Base-by-base conservation (phyloP, 1,284 basidiomycete genomes). In the Serendipita sp. region DNA sequence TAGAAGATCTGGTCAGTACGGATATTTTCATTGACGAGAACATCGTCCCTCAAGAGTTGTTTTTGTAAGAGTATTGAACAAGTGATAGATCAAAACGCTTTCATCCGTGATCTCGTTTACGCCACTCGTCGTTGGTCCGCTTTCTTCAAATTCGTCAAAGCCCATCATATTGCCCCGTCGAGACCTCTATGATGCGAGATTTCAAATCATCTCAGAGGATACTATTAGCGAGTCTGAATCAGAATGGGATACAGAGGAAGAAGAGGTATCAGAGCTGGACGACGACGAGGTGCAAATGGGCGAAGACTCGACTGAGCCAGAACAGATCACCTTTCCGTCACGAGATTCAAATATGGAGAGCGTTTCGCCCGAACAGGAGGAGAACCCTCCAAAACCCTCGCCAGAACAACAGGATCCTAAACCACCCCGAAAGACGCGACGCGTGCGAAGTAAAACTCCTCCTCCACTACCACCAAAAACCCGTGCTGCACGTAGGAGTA, bases 141-240 rank as follows among this genome's bases (percentile, higher is more conserved):
- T 1, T 75, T 77, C 2, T 70, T 78, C 3, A 66, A 71, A 2
- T 71, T 72, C 5, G 67, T 66, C 2, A 65, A 71, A 30, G 22
- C 65, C 71, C 30, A 67, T 80, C 1, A 77, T 75, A 0, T 74
- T 94, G 32, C 74, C 84, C 2, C 83, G 92, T 6, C 78, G 94
- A 60, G 94, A 98, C 74, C 77, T 97, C 8, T 97, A 93, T 70
- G 95, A 98, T 72, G 93, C 91, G 1, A 83, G 93, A 12, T 96
- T 95, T 71, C 94, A 97, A 72, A 75, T 95, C 38, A 88, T 93
- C 30, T 79, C 86, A 0, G 79, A 79, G 63, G 60, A 68, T 64
- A 49, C 68, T 61, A 1, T 66, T 65, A 69, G 69, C 41, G 67
- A 69, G 32, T 68, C 69, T 2, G 66, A 64, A 2, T 65, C 65